Evolutionary conservation across 345 rosid genomes (phyloP), one percentile per base, ranked within the genome.

Genomic region (Aurinia saxatilis): DNA sequence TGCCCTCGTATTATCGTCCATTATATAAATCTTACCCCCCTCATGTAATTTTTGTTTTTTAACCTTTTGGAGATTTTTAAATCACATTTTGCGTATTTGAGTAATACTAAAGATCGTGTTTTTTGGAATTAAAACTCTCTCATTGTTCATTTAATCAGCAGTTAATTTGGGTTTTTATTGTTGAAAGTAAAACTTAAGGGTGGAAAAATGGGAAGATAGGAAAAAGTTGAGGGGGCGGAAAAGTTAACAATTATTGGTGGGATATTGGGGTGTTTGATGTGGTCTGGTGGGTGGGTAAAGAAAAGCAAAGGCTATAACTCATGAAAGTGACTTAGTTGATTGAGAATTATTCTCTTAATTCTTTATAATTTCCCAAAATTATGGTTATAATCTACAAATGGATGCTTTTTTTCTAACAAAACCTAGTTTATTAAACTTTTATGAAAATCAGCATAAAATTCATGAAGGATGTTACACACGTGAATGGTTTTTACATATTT

Each of bases 221-320:
- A 45, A 45, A 50, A 19, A 2, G 5, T 31, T n/a, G n/a, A n/a
- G n/a, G 17, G 40, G 63, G 35, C 3, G 44, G 3, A 13, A 38
- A 33, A 34, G 51, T 16, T 10, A 10, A 27, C 67, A 59, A 72
- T 57, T 62, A 67, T 65, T 66, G 75, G 59, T 71, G 56, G 65
- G 63, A 52, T 50, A 21, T 71, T 57, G 40, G 21, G 19, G 69
- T 57, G 55, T 67, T 59, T 72, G 76, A 71, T 79, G 75, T 63
- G 79, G 74, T 27, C 30, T 5, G 79, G 74, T 71, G 46, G 80
- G 71, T 66, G 10, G n/a, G n/a, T n/a, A n/a, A n/a, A 42, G 68
- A 60, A 72, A 78, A 63, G 54, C 44, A 38, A 34, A 29, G 74
- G 74, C 61, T 60, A 51, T 17, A 33, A 70, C 36, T 21, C 48